phyloP scores from a whole-genome alignment of 1,284 basidiomycete species.

The Ceratobasidium sp. region DNA sequence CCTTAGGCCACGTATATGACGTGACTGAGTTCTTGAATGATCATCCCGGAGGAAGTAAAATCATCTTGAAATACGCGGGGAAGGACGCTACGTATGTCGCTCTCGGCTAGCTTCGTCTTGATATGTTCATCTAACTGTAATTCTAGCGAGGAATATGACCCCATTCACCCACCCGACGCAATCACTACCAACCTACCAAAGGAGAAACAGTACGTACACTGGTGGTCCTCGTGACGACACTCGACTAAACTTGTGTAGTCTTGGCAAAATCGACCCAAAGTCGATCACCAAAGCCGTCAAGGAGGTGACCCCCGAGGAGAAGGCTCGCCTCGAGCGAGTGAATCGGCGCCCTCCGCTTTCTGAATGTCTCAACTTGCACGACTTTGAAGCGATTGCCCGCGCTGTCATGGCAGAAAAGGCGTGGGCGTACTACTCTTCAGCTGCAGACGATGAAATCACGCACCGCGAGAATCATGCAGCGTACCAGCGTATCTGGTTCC shows the following conservation, averaged over 20 bases:
- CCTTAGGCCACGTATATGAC: slow-evolving; percentile 72
- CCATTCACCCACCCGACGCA: slow-evolving; percentile 88
- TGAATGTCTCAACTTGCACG: slow-evolving; percentile 87
- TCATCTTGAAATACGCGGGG: slow-evolving; percentile 77
- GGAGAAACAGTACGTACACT: slow-evolving; percentile 72
- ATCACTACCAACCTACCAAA: slow-evolving; percentile 83
- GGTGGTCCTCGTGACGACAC: background rate
- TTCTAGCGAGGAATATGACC: slow-evolving; percentile 77
- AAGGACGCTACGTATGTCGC: slow-evolving; percentile 73
- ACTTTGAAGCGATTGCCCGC: slow-evolving; percentile 88
- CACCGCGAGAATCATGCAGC: slow-evolving; percentile 88
- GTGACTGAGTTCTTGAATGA: slow-evolving; percentile 81
- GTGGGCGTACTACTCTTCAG: slow-evolving; percentile 91
- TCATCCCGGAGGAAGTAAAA: slow-evolving; percentile 76
- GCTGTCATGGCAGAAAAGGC: slow-evolving; percentile 79
- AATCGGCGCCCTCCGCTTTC: slow-evolving; percentile 72
- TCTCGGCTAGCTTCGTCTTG: background rate
- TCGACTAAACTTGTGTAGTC: slow-evolving; percentile 57
- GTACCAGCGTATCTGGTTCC: slow-evolving; percentile 93
- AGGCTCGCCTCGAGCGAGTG: slow-evolving; percentile 65
- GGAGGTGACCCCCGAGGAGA: slow-evolving; percentile 69
- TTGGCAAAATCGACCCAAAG: slow-evolving; percentile 74
- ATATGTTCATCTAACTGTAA: slow-evolving; percentile 36
- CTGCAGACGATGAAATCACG: slow-evolving; percentile 89
- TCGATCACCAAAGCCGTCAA: slow-evolving; percentile 67